Percentiles rank a stretch among this genome's conserved stretches.
phyloP scores from a whole-genome alignment of 192 early-diverging fungal species.

The Rhizophagus prolifer region DNA sequence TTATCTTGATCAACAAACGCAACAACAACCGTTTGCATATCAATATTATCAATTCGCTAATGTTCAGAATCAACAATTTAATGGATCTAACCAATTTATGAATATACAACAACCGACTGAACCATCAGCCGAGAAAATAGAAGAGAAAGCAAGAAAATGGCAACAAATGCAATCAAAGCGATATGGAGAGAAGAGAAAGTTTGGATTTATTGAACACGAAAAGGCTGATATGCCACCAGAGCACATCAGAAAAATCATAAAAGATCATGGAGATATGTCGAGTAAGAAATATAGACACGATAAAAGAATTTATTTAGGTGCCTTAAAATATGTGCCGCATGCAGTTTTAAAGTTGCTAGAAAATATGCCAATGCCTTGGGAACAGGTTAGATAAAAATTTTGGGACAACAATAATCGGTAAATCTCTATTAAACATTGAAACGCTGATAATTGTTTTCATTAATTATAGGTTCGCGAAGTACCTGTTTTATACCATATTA shows the following conservation, averaged over 20 bases:
- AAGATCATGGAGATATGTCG: slow-evolving; percentile 99
- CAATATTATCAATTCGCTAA: slow-evolving; percentile 30
- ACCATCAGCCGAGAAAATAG: slow-evolving; percentile 53
- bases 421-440: neutral
- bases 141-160: slow-evolving; percentile 90
- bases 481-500: slow-evolving; percentile 94
- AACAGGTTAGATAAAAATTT: slow-evolving; percentile 60
- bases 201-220: slow-evolving; percentile 91
- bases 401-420: neutral
- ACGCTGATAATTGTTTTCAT: neutral
- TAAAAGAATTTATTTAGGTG: slow-evolving; percentile 97
- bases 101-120: slow-evolving; percentile 5
- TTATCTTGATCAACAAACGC: slow-evolving; percentile 21
- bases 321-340: slow-evolving; percentile 98
- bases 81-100: neutral
- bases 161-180: slow-evolving; percentile 85
- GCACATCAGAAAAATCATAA: slow-evolving; percentile 97
- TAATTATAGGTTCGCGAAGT: slow-evolving; percentile 76
- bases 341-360: slow-evolving; percentile 97
- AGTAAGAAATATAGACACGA: slow-evolving; percentile 95
- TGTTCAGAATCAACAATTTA: slow-evolving; percentile 3
- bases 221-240: slow-evolving; percentile 98
- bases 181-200: slow-evolving; percentile 92
- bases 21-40: slow-evolving; percentile 25
- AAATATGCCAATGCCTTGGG: slow-evolving; percentile 99